These are phyloP conservation scores for Syncephalastrum sp. DNA, from an alignment of 371 early-diverging fungal genomes.

Conservation along the genomic window DNA sequence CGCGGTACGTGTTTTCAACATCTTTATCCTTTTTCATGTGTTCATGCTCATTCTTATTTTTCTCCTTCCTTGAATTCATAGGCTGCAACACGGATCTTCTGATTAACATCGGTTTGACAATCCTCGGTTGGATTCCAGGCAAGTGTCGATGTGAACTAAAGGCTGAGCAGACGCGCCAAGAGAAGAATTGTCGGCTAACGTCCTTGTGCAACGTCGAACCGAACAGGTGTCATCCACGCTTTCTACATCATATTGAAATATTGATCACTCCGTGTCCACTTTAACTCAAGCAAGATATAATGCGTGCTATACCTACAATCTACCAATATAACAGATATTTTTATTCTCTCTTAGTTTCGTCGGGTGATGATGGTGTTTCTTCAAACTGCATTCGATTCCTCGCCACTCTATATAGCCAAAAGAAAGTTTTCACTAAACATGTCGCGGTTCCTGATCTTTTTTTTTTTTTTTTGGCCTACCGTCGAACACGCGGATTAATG, in stretches of 20 bases:
- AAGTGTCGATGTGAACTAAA: constrained; percentile 4
- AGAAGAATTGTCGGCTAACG: too few relatives aligned
- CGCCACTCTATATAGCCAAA: not conserved
- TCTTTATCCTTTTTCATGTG: too few relatives aligned
- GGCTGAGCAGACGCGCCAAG: too few relatives aligned
- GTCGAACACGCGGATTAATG: constrained; percentile 11
- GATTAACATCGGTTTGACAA: constrained; percentile 75
- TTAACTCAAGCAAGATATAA: not conserved
- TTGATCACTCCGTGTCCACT: not conserved
- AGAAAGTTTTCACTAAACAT: constrained; percentile 1
- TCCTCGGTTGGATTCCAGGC: constrained; percentile 82
- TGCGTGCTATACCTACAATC: not conserved
- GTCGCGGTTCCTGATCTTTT: not conserved
- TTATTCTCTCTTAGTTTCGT: not conserved
- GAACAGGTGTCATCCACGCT: constrained; percentile 11
- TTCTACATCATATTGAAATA: constrained; percentile 14
- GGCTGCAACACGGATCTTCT: constrained; percentile 68
- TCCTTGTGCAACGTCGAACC: too few relatives aligned
- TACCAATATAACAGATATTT: not conserved
- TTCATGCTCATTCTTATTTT: not conserved
- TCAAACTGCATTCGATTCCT: not conserved
- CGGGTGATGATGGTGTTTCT: not conserved
- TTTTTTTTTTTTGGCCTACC: not conserved
- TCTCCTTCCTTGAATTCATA: not conserved
- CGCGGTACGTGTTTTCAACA: constrained; percentile 2